Percentiles rank a stretch among this genome's conserved stretches.
These are phyloP conservation scores for Musa balbisiana DNA, from an alignment of 202 grass and related monocot genomes.

Conservation along the genomic window DNA sequence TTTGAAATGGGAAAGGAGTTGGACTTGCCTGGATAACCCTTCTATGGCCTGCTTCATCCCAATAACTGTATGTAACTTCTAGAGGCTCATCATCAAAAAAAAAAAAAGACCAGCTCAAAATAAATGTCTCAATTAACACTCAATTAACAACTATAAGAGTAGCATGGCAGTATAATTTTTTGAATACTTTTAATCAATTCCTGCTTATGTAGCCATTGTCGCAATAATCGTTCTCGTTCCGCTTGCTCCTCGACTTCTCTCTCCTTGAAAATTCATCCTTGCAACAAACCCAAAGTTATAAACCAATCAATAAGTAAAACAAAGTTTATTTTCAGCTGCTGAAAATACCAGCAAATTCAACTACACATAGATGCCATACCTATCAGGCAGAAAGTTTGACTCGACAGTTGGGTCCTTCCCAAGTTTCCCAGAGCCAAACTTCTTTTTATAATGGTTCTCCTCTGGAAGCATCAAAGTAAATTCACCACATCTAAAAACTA, in stretches of 20 bases:
- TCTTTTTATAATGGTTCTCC: slow-evolving; percentile 45
- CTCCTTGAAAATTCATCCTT: slow-evolving; percentile 95
- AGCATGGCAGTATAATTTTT: no score
- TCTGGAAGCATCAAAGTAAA: slow-evolving; percentile 34
- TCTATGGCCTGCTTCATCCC: slow-evolving; percentile 95
- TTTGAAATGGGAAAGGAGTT: slow-evolving; percentile 13
- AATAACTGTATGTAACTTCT: slow-evolving; percentile 94
- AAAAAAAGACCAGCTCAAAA: slow-evolving; percentile 15
- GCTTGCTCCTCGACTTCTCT: slow-evolving; percentile 93
- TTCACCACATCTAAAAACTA: no score
- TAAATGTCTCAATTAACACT: slow-evolving; percentile 3
- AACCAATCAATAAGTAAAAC: slow-evolving; percentile 10
- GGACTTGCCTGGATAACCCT: slow-evolving; percentile 41
- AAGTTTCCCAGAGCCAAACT: slow-evolving; percentile 43
- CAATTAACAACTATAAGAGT: no score
- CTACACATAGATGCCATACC: slow-evolving; percentile 37
- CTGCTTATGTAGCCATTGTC: slow-evolving; percentile 78
- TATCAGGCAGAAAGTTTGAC: slow-evolving; percentile 84
- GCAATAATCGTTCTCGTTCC: slow-evolving; percentile 70
- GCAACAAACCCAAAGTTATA: slow-evolving; percentile 28
- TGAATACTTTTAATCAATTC: slow-evolving; percentile 83
- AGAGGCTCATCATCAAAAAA: slow-evolving; percentile 73
- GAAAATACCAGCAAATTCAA: slow-evolving; percentile 7
- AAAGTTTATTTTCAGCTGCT: not conserved
- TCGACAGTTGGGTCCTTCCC: slow-evolving; percentile 92